These are phyloP conservation scores for Salix udensis DNA, from an alignment of 345 rosid genomes.

Conservation along the genomic window DNA sequence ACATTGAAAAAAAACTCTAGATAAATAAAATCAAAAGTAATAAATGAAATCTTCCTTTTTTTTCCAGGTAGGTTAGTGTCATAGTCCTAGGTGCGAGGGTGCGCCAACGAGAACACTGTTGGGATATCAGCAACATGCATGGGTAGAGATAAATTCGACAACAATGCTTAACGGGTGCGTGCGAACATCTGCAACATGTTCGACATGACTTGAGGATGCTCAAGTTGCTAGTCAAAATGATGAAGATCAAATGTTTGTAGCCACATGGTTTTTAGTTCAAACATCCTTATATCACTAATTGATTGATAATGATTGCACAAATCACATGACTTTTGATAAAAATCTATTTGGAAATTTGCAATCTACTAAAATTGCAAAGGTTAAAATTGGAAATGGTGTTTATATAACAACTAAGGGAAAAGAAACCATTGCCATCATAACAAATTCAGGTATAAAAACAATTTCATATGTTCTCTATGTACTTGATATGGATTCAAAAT, in stretches of 20 bases:
- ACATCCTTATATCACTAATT: not conserved
- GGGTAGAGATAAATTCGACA: fast-evolving
- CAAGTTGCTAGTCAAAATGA: no score
- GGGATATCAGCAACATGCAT: no score
- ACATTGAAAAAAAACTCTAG: no score
- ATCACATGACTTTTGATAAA: not conserved
- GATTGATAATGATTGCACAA: not conserved
- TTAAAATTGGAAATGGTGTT: not conserved
- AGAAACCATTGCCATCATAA: not conserved
- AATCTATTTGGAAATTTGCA: not conserved
- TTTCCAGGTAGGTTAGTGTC: no score
- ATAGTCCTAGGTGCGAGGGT: no score
- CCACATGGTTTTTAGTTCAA: no score
- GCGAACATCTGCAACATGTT: no score
- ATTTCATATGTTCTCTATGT: constrained; percentile 10
- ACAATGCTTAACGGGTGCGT: fast-evolving
- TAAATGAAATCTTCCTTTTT: no score
- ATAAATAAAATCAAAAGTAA: no score
- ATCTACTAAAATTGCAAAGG: not conserved
- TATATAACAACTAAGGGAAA: not conserved
- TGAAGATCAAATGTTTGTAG: no score
- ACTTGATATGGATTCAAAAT: not conserved
- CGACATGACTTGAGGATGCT: no score
- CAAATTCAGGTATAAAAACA: not conserved
- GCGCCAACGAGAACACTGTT: no score